phyloP scores from a whole-genome alignment of 2,329 filamentous ascomycete genomes.

The Thermomyces lanuginosus region DNA sequence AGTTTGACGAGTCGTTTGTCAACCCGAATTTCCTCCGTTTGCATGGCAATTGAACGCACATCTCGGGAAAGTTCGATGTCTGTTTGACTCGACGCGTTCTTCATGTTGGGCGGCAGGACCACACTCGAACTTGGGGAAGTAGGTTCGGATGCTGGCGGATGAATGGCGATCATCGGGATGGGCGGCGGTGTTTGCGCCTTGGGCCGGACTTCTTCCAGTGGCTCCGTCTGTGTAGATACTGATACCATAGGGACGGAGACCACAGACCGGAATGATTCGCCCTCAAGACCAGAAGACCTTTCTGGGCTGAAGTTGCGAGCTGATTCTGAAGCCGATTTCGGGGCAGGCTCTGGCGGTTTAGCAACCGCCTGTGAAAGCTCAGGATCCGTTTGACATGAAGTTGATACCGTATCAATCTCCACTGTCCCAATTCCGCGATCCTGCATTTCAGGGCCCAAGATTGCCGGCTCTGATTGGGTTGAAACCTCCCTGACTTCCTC shows the following conservation, averaged over 20 bases:
- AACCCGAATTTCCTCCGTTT: slow-evolving; percentile 82
- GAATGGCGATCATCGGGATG: slow-evolving; percentile 79
- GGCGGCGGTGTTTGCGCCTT: slow-evolving; percentile 19
- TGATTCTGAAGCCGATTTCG: slow-evolving; percentile 2
- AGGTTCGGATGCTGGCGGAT: slow-evolving; percentile 74
- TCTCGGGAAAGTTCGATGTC: slow-evolving; percentile 33
- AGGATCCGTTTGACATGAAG: slow-evolving; percentile 28
- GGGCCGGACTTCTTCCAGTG: slow-evolving; percentile 7
- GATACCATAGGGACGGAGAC: slow-evolving; percentile 16
- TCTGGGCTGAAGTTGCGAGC: too few relatives aligned
- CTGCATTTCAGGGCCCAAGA: slow-evolving; percentile 10
- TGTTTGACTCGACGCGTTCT: slow-evolving; percentile 71
- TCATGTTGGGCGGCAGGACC: slow-evolving; percentile 64
- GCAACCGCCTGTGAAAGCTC: slow-evolving; percentile 20
- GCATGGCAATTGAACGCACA: slow-evolving; percentile 45
- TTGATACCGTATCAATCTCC: slow-evolving; percentile 23
- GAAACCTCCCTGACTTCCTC: too few relatives aligned
- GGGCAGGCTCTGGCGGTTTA: slow-evolving; percentile 12
- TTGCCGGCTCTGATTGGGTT: too few relatives aligned
- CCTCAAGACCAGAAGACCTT: slow-evolving; percentile 6
- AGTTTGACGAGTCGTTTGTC: slow-evolving; percentile 61
- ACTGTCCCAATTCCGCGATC: slow-evolving; percentile 17
- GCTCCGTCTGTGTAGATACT: slow-evolving; percentile 10
- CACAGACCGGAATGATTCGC: too few relatives aligned
- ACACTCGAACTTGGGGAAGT: slow-evolving; percentile 56